Evolutionary conservation across 2,329 filamentous ascomycete genomes (phyloP).

Genomic region (Paecilomyces sp.): DNA sequence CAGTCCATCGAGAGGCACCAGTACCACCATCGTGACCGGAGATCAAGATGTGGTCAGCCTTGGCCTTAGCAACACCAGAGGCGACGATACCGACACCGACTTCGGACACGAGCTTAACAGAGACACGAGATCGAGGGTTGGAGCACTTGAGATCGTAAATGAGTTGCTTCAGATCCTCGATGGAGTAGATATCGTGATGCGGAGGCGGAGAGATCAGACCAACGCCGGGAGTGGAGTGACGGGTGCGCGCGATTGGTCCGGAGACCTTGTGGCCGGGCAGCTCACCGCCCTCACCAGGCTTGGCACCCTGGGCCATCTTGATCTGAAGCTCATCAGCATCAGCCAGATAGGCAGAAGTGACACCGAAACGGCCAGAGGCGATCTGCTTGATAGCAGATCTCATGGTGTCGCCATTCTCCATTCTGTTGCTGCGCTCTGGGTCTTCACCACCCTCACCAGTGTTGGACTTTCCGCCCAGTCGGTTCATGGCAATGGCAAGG

Average conservation of each 20-base stretch:
- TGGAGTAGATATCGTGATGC: constrained; percentile 97
- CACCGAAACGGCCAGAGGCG: constrained; percentile 90
- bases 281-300: constrained; percentile 96
- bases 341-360: constrained; percentile 88
- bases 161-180: constrained; percentile 94
- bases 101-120: constrained; percentile 95
- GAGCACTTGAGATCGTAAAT: constrained; percentile 98
- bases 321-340: constrained; percentile 96
- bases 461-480: constrained; percentile 93
- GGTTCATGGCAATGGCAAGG: constrained; percentile 92
- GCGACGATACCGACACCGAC: constrained; percentile 96
- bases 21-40: constrained; percentile 96
- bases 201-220: constrained; percentile 93
- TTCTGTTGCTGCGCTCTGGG: constrained; percentile 74
- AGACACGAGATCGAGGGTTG: constrained; percentile 84
- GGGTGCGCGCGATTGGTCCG: constrained; percentile 84
- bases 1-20: constrained; percentile 93
- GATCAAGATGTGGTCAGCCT: constrained; percentile 93
- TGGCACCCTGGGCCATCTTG: constrained; percentile 98
- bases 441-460: constrained; percentile 97
- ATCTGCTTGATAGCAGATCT: constrained; percentile 97
- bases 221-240: constrained; percentile 93
- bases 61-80: constrained; percentile 94
- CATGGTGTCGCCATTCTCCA: constrained; percentile 94
- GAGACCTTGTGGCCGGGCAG: constrained; percentile 96